Percentiles rank a stretch among this genome's conserved stretches.
Evolutionary conservation across 495 filamentous ascomycete species (phyloP).

Genomic region (Tetracladium setigerum): DNA sequence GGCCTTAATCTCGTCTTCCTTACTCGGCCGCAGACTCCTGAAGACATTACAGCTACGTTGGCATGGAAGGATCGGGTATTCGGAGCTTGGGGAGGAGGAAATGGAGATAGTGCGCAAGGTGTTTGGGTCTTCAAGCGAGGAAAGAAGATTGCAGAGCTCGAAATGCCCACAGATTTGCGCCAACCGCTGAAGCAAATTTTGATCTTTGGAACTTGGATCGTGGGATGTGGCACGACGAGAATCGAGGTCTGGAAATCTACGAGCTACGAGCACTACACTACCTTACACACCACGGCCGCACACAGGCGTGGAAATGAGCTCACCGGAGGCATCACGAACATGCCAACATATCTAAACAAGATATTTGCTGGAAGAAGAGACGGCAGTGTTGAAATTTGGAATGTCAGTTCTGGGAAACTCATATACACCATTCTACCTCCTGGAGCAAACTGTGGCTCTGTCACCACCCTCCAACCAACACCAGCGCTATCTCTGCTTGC

Average conservation of each 20-base stretch:
- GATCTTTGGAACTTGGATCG: conserved; percentile 86
- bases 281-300: conserved; percentile 46
- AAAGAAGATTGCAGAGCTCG: conserved; percentile 72
- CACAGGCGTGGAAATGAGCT: conserved; percentile 48
- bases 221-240: conserved; percentile 65
- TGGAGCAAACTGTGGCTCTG: conserved; percentile 54
- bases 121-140: conserved; percentile 94
- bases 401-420: conserved; percentile 81
- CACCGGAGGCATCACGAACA: conserved; percentile 64
- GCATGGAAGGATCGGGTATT: conserved; percentile 85
- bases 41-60: conserved; percentile 72
- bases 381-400: conserved; percentile 96
- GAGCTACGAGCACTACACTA: conserved; percentile 86
- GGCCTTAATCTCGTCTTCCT: conserved; percentile 89
- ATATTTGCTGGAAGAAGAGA: conserved; percentile 79
- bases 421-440: conserved; percentile 77
- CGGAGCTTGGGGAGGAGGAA: conserved; percentile 70
- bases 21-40: conserved; percentile 80
- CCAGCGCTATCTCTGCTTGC: conserved; percentile 82
- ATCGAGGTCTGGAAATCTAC: conserved; percentile 84
- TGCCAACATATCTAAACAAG: conserved; percentile 96
- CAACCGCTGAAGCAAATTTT: conserved; percentile 71
- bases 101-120: conserved; percentile 44
- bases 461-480: conserved; percentile 75
- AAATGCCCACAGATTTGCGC: conserved; percentile 47